These are phyloP conservation scores for Amanita rimosa DNA, from an alignment of 768 basidiomycete genomes.

Conservation along the genomic window DNA sequence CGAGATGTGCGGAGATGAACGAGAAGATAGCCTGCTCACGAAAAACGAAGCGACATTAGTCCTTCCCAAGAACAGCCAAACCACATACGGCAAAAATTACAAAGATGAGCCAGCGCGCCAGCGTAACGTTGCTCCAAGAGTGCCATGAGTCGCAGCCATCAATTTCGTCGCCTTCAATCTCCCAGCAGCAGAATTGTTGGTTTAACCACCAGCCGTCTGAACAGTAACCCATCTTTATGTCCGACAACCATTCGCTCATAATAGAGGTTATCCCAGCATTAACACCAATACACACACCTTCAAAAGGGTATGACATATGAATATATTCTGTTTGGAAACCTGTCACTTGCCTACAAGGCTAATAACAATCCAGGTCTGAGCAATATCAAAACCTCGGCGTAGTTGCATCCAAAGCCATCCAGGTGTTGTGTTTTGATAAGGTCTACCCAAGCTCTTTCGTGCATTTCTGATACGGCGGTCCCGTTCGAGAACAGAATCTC, in stretches of 20 bases:
- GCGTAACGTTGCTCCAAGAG: conserved; percentile 67
- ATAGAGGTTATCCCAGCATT: conserved; percentile 96
- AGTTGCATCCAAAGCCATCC: conserved; percentile 54
- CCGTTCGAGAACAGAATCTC: conserved; percentile 86
- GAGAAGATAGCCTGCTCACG: conserved; percentile 59
- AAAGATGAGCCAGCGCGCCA: conserved; percentile 77
- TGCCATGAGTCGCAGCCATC: conserved; percentile 89
- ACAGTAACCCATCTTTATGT: conserved; percentile 97
- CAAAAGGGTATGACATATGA: neutral
- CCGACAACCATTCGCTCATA: conserved; percentile 93
- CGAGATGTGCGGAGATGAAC: conserved; percentile 81
- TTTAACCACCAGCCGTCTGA: conserved; percentile 97
- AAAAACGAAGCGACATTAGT: neutral
- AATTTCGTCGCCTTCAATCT: conserved; percentile 72
- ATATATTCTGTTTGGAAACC: neutral
- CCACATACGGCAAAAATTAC: conserved; percentile 76
- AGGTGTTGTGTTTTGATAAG: conserved; percentile 38
- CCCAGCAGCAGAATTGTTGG: conserved; percentile 98
- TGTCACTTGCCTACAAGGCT: conserved; percentile 69
- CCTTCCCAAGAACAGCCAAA: neutral
- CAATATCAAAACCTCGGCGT: conserved; percentile 49
- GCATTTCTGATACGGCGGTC: conserved; percentile 61
- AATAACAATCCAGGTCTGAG: conserved; percentile 89
- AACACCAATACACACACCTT: conserved; percentile 84
- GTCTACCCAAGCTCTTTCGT: conserved; percentile 32